A percentile compares a stretch with the other conserved stretches of the same genome.
These are phyloP conservation scores for Tetrapisispora phaffii DNA, from an alignment of 805 yeast genomes.

Conservation along the genomic window DNA sequence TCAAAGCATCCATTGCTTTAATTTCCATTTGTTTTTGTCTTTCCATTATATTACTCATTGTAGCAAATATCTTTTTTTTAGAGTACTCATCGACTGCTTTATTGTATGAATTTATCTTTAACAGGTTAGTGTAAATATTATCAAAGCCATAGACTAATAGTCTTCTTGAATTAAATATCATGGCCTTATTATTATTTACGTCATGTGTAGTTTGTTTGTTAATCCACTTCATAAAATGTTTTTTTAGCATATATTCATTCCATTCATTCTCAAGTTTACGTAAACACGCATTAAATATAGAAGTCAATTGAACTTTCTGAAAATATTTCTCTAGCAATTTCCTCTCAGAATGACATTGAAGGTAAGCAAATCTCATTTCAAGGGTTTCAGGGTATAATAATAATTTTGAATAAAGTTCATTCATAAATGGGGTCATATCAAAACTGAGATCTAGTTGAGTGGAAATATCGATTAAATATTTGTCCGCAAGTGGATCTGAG, in stretches of 20 bases:
- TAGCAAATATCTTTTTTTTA: not conserved
- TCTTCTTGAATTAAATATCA: slow-evolving; percentile 10
- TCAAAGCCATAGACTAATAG: slow-evolving; percentile 7
- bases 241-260: slow-evolving; percentile 4
- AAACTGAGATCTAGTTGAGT: slow-evolving; percentile 16
- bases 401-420: slow-evolving; percentile 12
- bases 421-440: slow-evolving; percentile 11
- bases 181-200: slow-evolving; percentile 2
- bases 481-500: slow-evolving; percentile 17
- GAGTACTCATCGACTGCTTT: slow-evolving; percentile 1
- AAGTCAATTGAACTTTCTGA: slow-evolving; percentile 10
- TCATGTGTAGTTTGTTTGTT: not conserved
- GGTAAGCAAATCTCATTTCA: slow-evolving; percentile 16
- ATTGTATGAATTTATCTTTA: not conserved
- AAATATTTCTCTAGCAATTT: slow-evolving; percentile 6
- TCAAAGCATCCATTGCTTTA: not conserved
- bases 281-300: not conserved
- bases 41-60: not conserved
- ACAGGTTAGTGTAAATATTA: slow-evolving; percentile 4
- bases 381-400: slow-evolving; percentile 19
- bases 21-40: not conserved
- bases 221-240: slow-evolving; percentile 14
- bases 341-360: slow-evolving; percentile 10
- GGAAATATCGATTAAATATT: slow-evolving; percentile 13
- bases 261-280: not conserved